These are phyloP conservation scores for Chlamydomonas sp. DNA, from an alignment of 139 green algal species.

Conservation along the genomic window DNA sequence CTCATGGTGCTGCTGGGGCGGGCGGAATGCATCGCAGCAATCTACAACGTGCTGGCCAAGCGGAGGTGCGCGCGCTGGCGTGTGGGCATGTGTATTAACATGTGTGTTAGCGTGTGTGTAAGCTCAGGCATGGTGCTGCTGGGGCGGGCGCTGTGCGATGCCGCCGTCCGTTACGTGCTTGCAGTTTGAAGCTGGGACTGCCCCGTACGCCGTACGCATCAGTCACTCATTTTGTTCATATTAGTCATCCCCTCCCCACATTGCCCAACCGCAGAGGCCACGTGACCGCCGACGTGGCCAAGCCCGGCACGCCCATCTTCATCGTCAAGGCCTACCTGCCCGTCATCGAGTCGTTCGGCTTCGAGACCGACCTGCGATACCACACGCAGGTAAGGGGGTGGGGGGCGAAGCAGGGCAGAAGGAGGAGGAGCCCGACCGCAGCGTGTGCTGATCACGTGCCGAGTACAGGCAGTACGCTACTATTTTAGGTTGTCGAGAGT, in stretches of 20 bases:
- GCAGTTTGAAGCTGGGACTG: too few species aligned
- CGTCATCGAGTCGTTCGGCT: slow-evolving; percentile 97
- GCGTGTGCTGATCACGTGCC: too few species aligned
- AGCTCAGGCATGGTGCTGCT: not conserved
- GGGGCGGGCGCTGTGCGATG: too few species aligned
- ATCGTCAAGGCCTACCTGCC: slow-evolving; percentile 94
- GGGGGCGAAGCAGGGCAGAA: too few species aligned
- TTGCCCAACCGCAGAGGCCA: slow-evolving; percentile 76
- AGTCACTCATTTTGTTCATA: too few species aligned
- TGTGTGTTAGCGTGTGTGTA: not conserved
- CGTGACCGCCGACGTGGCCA: slow-evolving; percentile 85
- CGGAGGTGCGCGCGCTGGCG: slow-evolving; percentile 43
- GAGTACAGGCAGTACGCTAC: too few species aligned
- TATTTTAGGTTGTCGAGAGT: too few species aligned
- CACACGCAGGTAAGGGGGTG: slow-evolving; percentile 79
- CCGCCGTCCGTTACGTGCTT: too few species aligned
- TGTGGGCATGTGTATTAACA: not conserved
- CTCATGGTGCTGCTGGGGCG: slow-evolving; percentile 73
- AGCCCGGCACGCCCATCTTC: slow-evolving; percentile 91
- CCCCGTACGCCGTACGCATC: too few species aligned
- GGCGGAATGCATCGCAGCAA: slow-evolving; percentile 94
- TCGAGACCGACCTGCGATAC: slow-evolving; percentile 98
- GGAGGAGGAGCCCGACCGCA: too few species aligned
- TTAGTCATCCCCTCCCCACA: too few species aligned
- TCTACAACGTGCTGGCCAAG: slow-evolving; percentile 98